Evolutionary conservation across 2,329 filamentous ascomycete genomes (phyloP).

Genomic region (Neofusicoccum parvum): DNA sequence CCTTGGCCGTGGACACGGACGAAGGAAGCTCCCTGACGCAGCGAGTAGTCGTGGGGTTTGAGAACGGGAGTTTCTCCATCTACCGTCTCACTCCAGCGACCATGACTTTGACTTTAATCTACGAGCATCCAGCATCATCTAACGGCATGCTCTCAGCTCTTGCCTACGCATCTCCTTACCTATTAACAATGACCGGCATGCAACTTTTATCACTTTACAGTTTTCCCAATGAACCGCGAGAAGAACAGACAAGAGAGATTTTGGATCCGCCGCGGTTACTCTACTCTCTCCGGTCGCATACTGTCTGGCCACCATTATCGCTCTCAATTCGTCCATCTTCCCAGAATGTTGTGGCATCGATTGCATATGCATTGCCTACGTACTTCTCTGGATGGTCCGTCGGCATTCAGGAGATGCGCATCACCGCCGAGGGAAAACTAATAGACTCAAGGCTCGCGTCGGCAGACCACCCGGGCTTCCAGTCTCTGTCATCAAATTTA

Average conservation of each 20-base stretch:
- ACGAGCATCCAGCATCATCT: constrained; percentile 63
- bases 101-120: constrained; percentile 52
- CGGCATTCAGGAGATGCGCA: constrained; percentile 84
- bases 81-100: constrained; percentile 61
- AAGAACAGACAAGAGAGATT: constrained; percentile 19
- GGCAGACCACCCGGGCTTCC: constrained; percentile 52
- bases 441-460: constrained; percentile 54
- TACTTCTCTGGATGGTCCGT: constrained; percentile 81
- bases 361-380: constrained; percentile 82
- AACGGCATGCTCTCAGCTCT: constrained; percentile 70
- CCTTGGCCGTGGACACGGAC: constrained; percentile 63
- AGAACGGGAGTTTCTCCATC: constrained; percentile 59
- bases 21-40: constrained; percentile 32
- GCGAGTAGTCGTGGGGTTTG: constrained; percentile 38
- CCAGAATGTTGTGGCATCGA: constrained; percentile 71
- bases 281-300: constrained; percentile 79
- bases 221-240: constrained; percentile 48
- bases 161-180: constrained; percentile 72
- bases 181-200: constrained; percentile 75
- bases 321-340: constrained; percentile 75
- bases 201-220: constrained; percentile 77
- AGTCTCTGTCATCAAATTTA: constrained; percentile 36
- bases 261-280: constrained; percentile 61
- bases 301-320: constrained; percentile 74
- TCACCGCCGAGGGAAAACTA: constrained; percentile 55